phyloP scores from a whole-genome alignment of 257 asterid species.

The Salvia hispanica region DNA sequence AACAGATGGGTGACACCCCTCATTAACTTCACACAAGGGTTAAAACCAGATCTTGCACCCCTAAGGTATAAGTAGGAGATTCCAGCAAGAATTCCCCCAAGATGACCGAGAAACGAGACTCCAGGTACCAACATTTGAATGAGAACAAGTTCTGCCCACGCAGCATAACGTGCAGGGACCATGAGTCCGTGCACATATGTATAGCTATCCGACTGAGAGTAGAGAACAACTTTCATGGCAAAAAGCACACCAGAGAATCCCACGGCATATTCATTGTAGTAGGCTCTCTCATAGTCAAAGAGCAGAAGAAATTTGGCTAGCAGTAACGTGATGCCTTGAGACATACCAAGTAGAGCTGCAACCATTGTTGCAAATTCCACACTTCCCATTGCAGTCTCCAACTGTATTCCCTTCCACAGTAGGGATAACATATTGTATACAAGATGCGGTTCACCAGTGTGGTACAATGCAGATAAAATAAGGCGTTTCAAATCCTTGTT shows the following conservation, averaged over 20 bases:
- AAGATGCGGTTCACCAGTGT: constrained; percentile 76
- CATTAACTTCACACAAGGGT: constrained; percentile 45
- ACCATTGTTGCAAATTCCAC: constrained; percentile 72
- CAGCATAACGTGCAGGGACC: constrained; percentile 88
- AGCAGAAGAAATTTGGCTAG: constrained; percentile 67
- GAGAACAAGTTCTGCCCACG: constrained; percentile 91
- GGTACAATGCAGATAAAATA: constrained; percentile 77
- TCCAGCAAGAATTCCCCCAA: constrained; percentile 91
- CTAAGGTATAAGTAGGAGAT: constrained; percentile 51
- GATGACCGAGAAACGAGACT: constrained; percentile 90
- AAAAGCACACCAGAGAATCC: constrained; percentile 97
- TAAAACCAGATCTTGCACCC: constrained; percentile 45
- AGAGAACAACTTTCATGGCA: constrained; percentile 86
- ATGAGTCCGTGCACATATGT: constrained; percentile 66
- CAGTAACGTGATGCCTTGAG: constrained; percentile 74
- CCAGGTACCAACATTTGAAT: constrained; percentile 88
- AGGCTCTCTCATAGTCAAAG: constrained; percentile 62
- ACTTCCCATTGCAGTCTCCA: constrained; percentile 87
- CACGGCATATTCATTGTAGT: constrained; percentile 71
- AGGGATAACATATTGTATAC: constrained; percentile 91
- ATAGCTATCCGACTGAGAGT: constrained; percentile 66
- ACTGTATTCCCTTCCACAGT: constrained; percentile 85
- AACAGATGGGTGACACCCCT: constrained; percentile 44
- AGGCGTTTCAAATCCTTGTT: constrained; percentile 80
- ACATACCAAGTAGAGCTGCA: constrained; percentile 68